A percentile compares a stretch with the other conserved stretches of the same genome.
Conservation (phyloP, 1,284 basidiomycete species). For the Athelia psychrophila region DNA sequence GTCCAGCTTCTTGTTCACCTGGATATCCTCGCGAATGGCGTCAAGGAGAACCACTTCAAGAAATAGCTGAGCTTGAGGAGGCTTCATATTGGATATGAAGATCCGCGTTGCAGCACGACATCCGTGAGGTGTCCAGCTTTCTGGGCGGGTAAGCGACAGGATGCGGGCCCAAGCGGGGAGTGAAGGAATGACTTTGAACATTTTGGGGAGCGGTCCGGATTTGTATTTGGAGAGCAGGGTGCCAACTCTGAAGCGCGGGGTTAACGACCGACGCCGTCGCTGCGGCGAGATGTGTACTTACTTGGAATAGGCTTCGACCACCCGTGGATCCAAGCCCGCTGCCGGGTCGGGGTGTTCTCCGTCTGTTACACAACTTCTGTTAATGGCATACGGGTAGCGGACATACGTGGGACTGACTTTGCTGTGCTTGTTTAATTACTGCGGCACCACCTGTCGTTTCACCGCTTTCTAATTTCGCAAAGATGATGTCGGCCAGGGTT, state of each 20-base stretch:
- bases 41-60: conserved; percentile 92
- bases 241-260: conserved; percentile 63
- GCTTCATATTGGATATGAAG: conserved; percentile 97
- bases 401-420: conserved; percentile 37
- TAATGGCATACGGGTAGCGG: not conserved
- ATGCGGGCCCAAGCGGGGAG: conserved; percentile 96
- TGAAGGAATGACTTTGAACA: conserved; percentile 98
- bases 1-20: conserved; percentile 83
- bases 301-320: conserved; percentile 96
- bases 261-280: conserved; percentile 1
- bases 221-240: conserved; percentile 88
- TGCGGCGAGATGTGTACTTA: conserved; percentile 33
- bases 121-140: conserved; percentile 95
- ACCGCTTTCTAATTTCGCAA: conserved; percentile 80
- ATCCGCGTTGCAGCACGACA: conserved; percentile 93
- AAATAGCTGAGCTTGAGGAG: conserved; percentile 92
- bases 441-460: conserved; percentile 44
- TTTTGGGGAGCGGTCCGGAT: conserved; percentile 93
- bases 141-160: conserved; percentile 89
- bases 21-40: conserved; percentile 89
- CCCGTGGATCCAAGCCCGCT: conserved; percentile 94
- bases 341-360: conserved; percentile 77
- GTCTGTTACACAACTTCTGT: conserved; percentile 33
- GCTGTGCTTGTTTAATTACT: conserved; percentile 53
- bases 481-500: conserved; percentile 94